phyloP scores from a whole-genome alignment of 345 rosid species.

The Laguncularia racemosa region DNA sequence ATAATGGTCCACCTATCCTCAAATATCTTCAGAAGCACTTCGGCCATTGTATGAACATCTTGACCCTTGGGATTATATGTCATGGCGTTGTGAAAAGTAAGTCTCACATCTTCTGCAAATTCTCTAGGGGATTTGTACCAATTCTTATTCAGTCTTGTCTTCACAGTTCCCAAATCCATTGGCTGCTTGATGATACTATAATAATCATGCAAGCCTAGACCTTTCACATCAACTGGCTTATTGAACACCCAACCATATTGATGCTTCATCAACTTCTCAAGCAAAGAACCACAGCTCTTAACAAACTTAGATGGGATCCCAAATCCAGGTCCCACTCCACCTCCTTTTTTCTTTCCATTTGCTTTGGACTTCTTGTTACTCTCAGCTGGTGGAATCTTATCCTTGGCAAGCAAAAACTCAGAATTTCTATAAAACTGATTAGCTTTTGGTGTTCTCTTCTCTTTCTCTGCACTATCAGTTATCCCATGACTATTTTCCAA shows the following conservation, averaged over 20 bases:
- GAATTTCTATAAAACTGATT: constrained; percentile 91
- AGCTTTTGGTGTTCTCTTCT: constrained; percentile 96
- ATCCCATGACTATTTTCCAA: constrained; percentile 62
- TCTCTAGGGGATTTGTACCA: constrained; percentile 86
- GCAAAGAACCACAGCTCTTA: constrained; percentile 68
- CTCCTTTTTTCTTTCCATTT: constrained; percentile 70
- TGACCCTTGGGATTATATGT: constrained; percentile 92
- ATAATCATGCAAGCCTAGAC: constrained; percentile 83
- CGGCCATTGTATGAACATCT: constrained; percentile 96
- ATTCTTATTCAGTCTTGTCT: constrained; percentile 58
- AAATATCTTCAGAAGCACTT: constrained; percentile 52
- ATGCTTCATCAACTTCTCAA: constrained; percentile 91
- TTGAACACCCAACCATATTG: constrained; percentile 97
- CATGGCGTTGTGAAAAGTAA: constrained; percentile 93
- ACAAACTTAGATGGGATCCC: constrained; percentile 47
- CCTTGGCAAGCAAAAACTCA: constrained; percentile 92
- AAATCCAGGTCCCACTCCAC: constrained; percentile 52
- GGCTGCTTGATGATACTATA: constrained; percentile 72
- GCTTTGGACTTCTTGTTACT: constrained; percentile 85
- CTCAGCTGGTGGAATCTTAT: constrained; percentile 95
- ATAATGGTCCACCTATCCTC: constrained; percentile 84
- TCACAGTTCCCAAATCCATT: constrained; percentile 95
- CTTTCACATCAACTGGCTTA: constrained; percentile 78
- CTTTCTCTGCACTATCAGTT: constrained; percentile 75
- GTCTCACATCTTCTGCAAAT: constrained; percentile 98